Base-by-base conservation (phyloP, 108 stramenopile species). In the Chaetoceros muelleri region DNA sequence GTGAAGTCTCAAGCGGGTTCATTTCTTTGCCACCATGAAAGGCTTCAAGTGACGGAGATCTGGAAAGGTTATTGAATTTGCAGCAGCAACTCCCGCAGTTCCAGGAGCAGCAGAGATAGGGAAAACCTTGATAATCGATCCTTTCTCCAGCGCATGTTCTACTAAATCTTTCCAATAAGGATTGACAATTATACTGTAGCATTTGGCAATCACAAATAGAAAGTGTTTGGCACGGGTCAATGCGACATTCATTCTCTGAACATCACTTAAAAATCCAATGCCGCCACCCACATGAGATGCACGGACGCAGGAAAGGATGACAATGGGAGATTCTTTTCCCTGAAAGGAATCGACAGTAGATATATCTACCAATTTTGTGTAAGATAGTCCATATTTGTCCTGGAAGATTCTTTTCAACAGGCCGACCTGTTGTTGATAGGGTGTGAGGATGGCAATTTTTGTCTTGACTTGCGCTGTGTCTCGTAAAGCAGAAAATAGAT, bases 181-280 rank as follows among this genome's bases (percentile, higher is more conserved):
- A 65, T 93, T 93, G 28, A 89, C 83, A 7, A 76, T 57, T 61
- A 93, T 87, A 0, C 73, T 78, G 50, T 75, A 56, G 47, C 82
- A 84, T 13, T 79, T 64, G 10, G 87, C 91, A 61, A 93, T 84
- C 34, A 79, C 50, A 28, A 74, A 71, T 17, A 79, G 60, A 62
- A 69, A 67, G 44, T 63, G 18, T 53, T 72, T 68, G 13, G 73
- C 73, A 61, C 78, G 53, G 2, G 94, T 95, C 28, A 95, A 65
- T 24, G 87, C 91, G 44, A 95, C 94, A 68, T 93, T 93, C 69
- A 95, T 80, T 8, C 94, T 79, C 31, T 92, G 81, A 1, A 79
- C 85, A 58, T 93, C 91, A 46, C 57, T 64, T 10, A 92, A 70
- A 68, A 95, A 95, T 2, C 94, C 94, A 31, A 93, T 53, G 21